phyloP scores from a whole-genome alignment of 2,329 filamentous ascomycete species.

The Penicillium vulpinum region DNA sequence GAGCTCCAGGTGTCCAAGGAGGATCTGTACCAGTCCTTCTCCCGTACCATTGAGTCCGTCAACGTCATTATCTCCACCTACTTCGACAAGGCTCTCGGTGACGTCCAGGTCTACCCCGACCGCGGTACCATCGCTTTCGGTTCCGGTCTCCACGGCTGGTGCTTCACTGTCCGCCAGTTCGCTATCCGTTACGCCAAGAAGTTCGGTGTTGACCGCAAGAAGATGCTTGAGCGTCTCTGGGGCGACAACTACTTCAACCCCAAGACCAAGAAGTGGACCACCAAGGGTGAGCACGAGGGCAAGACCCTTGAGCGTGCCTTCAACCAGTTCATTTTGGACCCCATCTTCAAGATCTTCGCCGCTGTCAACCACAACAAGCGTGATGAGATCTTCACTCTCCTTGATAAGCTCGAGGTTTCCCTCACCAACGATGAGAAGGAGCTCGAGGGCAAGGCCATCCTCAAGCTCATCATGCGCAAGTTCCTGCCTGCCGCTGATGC shows the following conservation, averaged over 20 bases:
- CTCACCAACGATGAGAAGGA: slow-evolving; percentile 82
- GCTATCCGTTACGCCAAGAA: slow-evolving; percentile 97
- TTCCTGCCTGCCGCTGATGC: slow-evolving; percentile 98
- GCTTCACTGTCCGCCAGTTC: slow-evolving; percentile 98
- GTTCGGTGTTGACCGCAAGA: slow-evolving; percentile 98
- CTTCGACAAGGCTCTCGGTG: slow-evolving; percentile 93
- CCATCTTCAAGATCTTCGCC: slow-evolving; percentile 98
- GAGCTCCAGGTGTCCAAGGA: slow-evolving; percentile 98
- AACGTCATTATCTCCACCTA: slow-evolving; percentile 99
- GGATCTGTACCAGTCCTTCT: slow-evolving; percentile 99
- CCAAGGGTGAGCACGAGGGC: slow-evolving; percentile 76
- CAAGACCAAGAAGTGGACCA: slow-evolving; percentile 99
- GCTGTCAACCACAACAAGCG: slow-evolving; percentile 99
- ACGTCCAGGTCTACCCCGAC: slow-evolving; percentile 97
- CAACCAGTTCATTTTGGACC: slow-evolving; percentile 99
- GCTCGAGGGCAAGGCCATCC: slow-evolving; percentile 93
- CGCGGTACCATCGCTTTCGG: slow-evolving; percentile 98
- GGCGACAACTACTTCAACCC: slow-evolving; percentile 99
- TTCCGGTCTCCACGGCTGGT: slow-evolving; percentile 99
- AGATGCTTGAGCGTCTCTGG: slow-evolving; percentile 99
- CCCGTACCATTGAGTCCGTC: slow-evolving; percentile 98
- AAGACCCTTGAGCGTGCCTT: slow-evolving; percentile 95
- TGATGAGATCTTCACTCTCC: slow-evolving; percentile 78
- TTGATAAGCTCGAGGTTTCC: slow-evolving; percentile 95
- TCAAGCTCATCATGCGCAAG: slow-evolving; percentile 98